A percentile compares a stretch with the other conserved stretches of the same genome.
Evolutionary conservation across 345 rosid genomes (phyloP).

Genomic region (Leavenworthia alabamica): DNA sequence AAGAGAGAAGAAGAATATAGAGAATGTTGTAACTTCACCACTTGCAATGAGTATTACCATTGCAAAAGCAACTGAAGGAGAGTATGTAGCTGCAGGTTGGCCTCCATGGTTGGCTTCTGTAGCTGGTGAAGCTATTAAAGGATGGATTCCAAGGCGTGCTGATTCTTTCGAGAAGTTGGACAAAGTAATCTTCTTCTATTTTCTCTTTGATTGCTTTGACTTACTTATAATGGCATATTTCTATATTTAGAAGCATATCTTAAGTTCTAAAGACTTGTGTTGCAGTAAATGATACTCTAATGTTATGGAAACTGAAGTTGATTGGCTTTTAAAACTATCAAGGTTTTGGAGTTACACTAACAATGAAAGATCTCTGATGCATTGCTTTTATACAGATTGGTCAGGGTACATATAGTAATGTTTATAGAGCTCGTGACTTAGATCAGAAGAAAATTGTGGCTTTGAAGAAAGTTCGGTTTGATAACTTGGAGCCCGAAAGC

Average conservation of each 20-base stretch:
- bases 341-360: background rate
- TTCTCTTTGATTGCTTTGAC: background rate
- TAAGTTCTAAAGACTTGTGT: background rate
- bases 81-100: constrained; percentile 98
- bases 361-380: background rate
- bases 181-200: constrained; percentile 55
- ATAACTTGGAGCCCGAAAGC: constrained; percentile 90
- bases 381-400: constrained; percentile 69
- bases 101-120: constrained; percentile 95
- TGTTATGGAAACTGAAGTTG: background rate
- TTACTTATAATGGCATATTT: constrained; percentile 21
- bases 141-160: constrained; percentile 95
- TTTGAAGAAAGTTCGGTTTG: constrained; percentile 93
- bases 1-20: constrained; percentile 60
- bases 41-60: constrained; percentile 55
- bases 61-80: constrained; percentile 77
- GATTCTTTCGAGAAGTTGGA: constrained; percentile 96
- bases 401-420: constrained; percentile 97
- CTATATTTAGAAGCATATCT: constrained; percentile 3
- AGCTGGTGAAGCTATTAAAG: constrained; percentile 94
- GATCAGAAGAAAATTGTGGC: constrained; percentile 93
- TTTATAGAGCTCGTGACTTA: constrained; percentile 90
- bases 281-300: constrained; percentile 3
- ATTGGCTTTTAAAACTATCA: background rate
- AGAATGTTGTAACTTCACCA: constrained; percentile 39